Evolutionary conservation across 352 stramenopile genomes (phyloP).

Genomic region (Phytophthora fragariaefolia): DNA sequence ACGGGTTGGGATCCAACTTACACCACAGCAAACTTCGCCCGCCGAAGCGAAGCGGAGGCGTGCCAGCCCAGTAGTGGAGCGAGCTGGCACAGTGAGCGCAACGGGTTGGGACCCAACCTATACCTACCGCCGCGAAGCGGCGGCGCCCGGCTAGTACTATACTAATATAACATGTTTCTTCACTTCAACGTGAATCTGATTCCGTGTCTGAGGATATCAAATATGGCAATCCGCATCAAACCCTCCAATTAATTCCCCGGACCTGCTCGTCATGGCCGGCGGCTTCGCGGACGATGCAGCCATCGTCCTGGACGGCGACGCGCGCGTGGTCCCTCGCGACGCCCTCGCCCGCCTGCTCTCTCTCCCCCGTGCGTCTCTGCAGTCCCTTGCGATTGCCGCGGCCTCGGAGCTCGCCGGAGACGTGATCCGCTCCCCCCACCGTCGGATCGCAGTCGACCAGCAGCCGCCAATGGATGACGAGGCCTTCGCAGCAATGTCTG

Average conservation of each 20-base stretch:
- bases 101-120: too few relatives aligned
- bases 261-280: constrained; percentile 17
- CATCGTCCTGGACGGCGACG: constrained; percentile 24
- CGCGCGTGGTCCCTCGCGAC: constrained; percentile 20
- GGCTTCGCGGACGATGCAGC: constrained; percentile 12
- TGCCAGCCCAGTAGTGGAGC: too few relatives aligned
- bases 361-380: constrained; percentile 25
- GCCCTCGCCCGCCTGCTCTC: constrained; percentile 12
- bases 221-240: constrained; percentile 1
- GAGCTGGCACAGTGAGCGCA: too few relatives aligned
- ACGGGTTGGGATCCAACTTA: too few relatives aligned
- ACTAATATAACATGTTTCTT: too few relatives aligned
- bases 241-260: too few relatives aligned
- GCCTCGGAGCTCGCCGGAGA: constrained; percentile 29
- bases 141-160: too few relatives aligned
- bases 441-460: constrained; percentile 8
- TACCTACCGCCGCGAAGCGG: too few relatives aligned
- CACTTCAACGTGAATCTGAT: constrained; percentile 6
- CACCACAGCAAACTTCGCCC: too few relatives aligned
- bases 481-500: constrained; percentile 39
- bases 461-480: constrained; percentile 11
- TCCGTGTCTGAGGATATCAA: constrained; percentile 3
- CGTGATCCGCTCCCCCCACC: neutral
- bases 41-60: too few relatives aligned
- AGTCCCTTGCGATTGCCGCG: constrained; percentile 32